phyloP scores from a whole-genome alignment of 2,329 filamentous ascomycete genomes.

The Botryotinia calthae region DNA sequence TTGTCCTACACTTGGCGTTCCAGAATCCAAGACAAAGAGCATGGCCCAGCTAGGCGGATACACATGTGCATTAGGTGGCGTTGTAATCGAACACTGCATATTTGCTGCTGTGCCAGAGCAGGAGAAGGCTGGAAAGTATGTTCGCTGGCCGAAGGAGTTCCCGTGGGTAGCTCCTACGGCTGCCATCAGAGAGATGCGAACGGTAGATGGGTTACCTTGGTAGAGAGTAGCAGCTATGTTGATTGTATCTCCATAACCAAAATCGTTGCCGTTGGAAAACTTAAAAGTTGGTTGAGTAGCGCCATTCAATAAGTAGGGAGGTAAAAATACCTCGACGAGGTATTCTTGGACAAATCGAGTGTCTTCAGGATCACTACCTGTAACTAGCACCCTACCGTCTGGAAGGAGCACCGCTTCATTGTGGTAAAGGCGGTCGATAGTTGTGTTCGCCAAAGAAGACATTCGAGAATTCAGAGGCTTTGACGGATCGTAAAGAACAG shows the following conservation, averaged over 20 bases:
- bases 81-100: slow-evolving; percentile 36
- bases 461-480: slow-evolving; percentile 55
- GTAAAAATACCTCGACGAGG: slow-evolving; percentile 62
- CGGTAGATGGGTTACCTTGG: not conserved
- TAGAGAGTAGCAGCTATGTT: not conserved
- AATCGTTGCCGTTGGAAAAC: slow-evolving; percentile 39
- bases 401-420: slow-evolving; percentile 61
- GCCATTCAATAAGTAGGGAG: slow-evolving; percentile 56
- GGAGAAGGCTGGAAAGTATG: slow-evolving; percentile 7
- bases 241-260: slow-evolving; percentile 11
- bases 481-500: slow-evolving; percentile 58
- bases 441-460: slow-evolving; percentile 62
- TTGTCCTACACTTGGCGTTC: slow-evolving; percentile 59
- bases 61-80: slow-evolving; percentile 55
- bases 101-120: slow-evolving; percentile 4
- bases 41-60: slow-evolving; percentile 63
- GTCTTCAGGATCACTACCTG: slow-evolving; percentile 46
- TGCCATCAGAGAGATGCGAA: slow-evolving; percentile 15
- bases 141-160: slow-evolving; percentile 14
- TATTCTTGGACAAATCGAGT: slow-evolving; percentile 46
- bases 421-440: slow-evolving; percentile 62
- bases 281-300: slow-evolving; percentile 53
- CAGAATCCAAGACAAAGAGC: slow-evolving; percentile 60
- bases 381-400: slow-evolving; percentile 60
- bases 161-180: slow-evolving; percentile 16